A percentile compares a stretch with the other conserved stretches of the same genome.
Evolutionary conservation across 306 rosid genomes (phyloP).

Genomic region (Prunus mume): DNA sequence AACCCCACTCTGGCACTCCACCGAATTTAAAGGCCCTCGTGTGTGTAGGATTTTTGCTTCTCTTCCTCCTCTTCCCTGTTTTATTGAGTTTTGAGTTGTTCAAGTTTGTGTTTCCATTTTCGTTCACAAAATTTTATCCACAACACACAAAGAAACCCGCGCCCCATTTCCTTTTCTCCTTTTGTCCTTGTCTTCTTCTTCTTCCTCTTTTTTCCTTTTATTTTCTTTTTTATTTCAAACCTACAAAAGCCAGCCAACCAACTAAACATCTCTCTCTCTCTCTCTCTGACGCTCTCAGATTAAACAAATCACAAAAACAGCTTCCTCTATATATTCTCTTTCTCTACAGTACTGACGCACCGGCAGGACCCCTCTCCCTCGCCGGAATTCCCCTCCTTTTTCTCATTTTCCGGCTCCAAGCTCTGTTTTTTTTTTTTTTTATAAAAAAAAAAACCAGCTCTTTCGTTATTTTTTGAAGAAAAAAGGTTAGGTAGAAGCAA

Average conservation of each 20-base stretch:
- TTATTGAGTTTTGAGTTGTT: neutral
- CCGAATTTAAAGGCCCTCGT: neutral
- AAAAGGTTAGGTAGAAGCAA: constrained; percentile 10
- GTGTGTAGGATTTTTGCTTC: neutral
- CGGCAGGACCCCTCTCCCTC: constrained; percentile 60
- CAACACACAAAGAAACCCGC: constrained; percentile 22
- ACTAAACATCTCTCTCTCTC: constrained; percentile 12
- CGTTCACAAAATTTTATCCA: neutral
- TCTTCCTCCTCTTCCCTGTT: neutral
- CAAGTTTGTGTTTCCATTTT: neutral
- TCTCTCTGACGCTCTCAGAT: constrained; percentile 19
- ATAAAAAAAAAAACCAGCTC: no score
- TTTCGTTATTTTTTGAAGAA: neutral
- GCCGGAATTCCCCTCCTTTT: constrained; percentile 44
- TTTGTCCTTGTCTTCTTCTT: constrained; percentile 8
- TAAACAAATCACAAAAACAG: constrained; percentile 2
- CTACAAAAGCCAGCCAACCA: constrained; percentile 37
- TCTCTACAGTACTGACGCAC: constrained; percentile 33
- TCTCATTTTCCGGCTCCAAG: neutral
- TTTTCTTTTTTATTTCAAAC: neutral
- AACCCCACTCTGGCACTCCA: neutral
- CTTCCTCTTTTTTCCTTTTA: neutral
- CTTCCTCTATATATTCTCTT: constrained; percentile 23
- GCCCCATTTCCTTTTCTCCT: constrained; percentile 39
- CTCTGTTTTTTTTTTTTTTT: neutral